Conservation (phyloP, 2,329 filamentous ascomycete genomes). For the Beauveria sp. region DNA sequence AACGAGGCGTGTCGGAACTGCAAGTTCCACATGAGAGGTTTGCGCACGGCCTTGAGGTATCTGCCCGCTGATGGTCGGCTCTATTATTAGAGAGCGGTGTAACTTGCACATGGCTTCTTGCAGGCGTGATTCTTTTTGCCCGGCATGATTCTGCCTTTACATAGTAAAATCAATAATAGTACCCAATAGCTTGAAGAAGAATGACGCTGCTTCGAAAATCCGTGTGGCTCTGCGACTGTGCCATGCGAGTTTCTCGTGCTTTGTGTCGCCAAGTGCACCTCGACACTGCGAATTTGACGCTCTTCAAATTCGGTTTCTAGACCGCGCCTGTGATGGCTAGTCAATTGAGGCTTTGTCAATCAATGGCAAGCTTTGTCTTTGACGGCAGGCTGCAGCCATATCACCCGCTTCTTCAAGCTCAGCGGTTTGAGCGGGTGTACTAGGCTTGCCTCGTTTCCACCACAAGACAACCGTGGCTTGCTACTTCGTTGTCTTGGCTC, state of each 20-base stretch:
- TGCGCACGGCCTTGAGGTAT: neutral
- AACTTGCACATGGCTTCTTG: neutral
- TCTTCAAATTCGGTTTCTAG: neutral
- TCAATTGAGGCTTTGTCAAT: neutral
- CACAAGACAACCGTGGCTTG: slow-evolving; percentile 1
- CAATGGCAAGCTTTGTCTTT: neutral
- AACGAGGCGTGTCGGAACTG: neutral
- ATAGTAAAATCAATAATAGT: too few relatives aligned
- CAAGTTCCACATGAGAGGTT: neutral
- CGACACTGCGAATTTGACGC: neutral
- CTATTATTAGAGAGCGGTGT: neutral
- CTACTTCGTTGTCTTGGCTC: neutral
- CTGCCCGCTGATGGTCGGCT: neutral
- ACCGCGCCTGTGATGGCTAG: neutral
- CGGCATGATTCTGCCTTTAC: neutral
- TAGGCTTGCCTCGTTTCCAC: slow-evolving; percentile 3
- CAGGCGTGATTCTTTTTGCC: neutral
- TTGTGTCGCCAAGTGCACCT: too few relatives aligned
- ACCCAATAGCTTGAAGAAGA: too few relatives aligned
- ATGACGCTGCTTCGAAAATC: neutral
- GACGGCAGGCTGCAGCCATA: neutral
- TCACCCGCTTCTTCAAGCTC: neutral
- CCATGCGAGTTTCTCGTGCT: too few relatives aligned
- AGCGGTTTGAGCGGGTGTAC: neutral
- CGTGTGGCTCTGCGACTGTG: neutral